Evolutionary conservation across 179 eudicot genomes (phyloP).

Genomic region (Beta macrorhiza): DNA sequence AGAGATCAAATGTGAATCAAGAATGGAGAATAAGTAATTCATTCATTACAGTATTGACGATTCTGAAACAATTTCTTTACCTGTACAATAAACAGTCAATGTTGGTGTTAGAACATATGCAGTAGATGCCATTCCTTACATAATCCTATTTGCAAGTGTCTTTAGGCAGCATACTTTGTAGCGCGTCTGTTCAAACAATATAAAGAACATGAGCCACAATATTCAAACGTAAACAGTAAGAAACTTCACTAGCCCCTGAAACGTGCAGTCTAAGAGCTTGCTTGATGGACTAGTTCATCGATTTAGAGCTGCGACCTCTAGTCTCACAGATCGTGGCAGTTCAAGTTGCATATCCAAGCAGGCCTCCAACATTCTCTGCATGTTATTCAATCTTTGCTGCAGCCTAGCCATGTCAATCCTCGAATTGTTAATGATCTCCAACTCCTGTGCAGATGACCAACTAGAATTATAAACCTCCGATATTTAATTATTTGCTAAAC

Average conservation of each 20-base stretch:
- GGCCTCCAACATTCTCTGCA: constrained; percentile 85
- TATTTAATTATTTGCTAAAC: background rate
- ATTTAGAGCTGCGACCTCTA: constrained; percentile 78
- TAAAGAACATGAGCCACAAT: too few species aligned
- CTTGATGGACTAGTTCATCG: constrained; percentile 49
- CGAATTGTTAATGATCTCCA: constrained; percentile 77
- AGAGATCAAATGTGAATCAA: background rate
- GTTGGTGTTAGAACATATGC: constrained; percentile 52
- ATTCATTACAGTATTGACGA: background rate
- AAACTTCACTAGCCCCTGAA: background rate
- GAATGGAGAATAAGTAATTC: background rate
- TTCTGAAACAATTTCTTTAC: constrained; percentile 28
- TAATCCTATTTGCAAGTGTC: constrained; percentile 11
- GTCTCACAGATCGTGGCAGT: constrained; percentile 66
- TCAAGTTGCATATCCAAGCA: constrained; percentile 92
- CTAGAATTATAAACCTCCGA: background rate
- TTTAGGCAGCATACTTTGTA: constrained; percentile 24
- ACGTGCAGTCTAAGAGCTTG: constrained; percentile 12
- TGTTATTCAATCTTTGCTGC: constrained; percentile 72
- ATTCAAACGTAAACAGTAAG: too few species aligned
- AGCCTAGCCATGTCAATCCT: constrained; percentile 80
- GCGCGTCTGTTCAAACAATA: constrained; percentile 28
- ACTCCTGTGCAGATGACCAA: constrained; percentile 47
- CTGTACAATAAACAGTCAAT: constrained; percentile 72
- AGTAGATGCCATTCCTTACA: constrained; percentile 61